Evolutionary conservation across 306 rosid species (phyloP).

Genomic region (Sechiopsis laciniata): DNA sequence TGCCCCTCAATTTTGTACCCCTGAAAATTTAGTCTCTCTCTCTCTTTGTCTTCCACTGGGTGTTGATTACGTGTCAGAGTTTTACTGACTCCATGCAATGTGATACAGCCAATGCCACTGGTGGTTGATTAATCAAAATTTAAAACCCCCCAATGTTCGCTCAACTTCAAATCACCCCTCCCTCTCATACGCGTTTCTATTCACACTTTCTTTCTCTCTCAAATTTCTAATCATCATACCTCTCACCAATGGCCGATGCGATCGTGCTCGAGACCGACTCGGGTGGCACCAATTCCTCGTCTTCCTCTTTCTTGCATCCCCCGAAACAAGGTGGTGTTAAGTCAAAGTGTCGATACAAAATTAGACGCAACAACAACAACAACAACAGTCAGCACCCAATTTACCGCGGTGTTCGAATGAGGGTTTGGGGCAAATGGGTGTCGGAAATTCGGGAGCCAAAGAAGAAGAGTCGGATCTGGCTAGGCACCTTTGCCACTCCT

Average conservation of each 20-base stretch:
- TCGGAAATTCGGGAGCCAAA: conserved; percentile 68
- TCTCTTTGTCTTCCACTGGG: neutral
- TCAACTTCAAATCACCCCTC: neutral
- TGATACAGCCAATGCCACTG: neutral
- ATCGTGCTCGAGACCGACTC: conserved; percentile 2
- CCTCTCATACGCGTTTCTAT: conserved; percentile 31
- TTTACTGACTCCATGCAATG: conserved; percentile 14
- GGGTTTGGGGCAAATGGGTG: conserved; percentile 74
- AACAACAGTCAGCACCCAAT: conserved; percentile 33
- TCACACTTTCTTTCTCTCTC: neutral
- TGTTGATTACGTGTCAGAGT: conserved; percentile 10
- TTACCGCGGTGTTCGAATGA: conserved; percentile 64
- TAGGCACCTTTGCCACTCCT: conserved; percentile 54
- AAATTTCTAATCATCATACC: neutral
- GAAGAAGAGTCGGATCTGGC: conserved; percentile 68
- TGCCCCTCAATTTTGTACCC: too few species aligned
- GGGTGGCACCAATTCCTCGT: conserved; percentile 7
- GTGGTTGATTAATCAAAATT: neutral
- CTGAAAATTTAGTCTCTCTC: neutral
- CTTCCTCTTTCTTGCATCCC: neutral
- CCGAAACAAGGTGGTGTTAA: neutral
- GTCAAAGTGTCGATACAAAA: conserved; percentile 29
- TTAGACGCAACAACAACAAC: neutral
- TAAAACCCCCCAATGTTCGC: conserved; percentile 4
- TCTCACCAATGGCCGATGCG: conserved; percentile 39